Base-by-base conservation (phyloP, 768 basidiomycete genomes). In the Cystofilobasidium macerans region DNA sequence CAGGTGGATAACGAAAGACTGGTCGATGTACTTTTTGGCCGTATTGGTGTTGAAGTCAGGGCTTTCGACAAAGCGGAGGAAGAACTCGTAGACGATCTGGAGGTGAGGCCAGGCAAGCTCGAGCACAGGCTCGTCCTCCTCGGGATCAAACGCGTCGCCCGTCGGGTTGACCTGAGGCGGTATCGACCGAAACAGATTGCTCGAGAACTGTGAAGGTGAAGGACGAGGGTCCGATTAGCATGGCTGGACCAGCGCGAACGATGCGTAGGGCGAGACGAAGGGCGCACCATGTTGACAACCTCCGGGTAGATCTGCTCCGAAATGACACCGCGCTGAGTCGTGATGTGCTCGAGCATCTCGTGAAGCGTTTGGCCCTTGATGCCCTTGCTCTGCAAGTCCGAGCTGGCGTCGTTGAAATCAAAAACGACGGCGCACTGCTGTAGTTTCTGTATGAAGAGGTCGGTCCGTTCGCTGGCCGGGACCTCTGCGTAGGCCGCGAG, bases 31-130 rank as follows among this genome's bases (percentile, higher is more conserved):
- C 64, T 89, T 88, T 78, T 97, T 99, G 68, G 95, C 95, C 69
- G 93, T 78, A 76, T 95, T 95, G 69, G 90, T 92, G 81, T 94
- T 97, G 80, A 99, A 98, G 76, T 99, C 95, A 22, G 88, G 88
- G 71, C 85, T 88, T 77, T 99, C 95, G 67, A 99, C 88, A 74
- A 99, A 99, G 43, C 95, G 87, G 36, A 99, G 85, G 84, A 99
- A 99, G 78, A 99, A 97, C 77, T 99, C 95, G 79, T 99, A 99
- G 61, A 99, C 95, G 71, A 99, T 93, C 76, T 99, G 93, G 64
- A 99, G 82, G 76, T 99, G 95, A 45, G 95, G 95, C 95, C 95
- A 99, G 32, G 95, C 95, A 65, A 98, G 87, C 75, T 99, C 95
- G 67, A 99, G 82, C 2, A 99, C 95, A 9, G 95, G 95, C 70